phyloP scores from a whole-genome alignment of 2,329 filamentous ascomycete genomes.

The Diplodia seriata region DNA sequence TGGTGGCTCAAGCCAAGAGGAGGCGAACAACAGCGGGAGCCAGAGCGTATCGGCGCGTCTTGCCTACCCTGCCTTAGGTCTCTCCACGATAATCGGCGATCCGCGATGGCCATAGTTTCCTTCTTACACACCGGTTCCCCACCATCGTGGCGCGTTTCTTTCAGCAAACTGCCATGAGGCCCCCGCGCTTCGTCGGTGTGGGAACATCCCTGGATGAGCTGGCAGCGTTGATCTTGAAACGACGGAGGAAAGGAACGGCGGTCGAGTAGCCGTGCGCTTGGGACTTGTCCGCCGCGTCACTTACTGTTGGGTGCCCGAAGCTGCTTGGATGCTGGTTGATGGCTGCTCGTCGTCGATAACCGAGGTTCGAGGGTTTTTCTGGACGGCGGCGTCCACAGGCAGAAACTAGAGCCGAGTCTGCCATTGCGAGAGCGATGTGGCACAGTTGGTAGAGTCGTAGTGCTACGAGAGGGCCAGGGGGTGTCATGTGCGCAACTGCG shows the following conservation, averaged over 20 bases:
- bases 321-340: background rate
- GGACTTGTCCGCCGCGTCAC: background rate
- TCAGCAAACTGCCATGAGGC: background rate
- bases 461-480: background rate
- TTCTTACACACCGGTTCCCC: background rate
- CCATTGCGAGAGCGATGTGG: background rate
- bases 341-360: background rate
- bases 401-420: background rate
- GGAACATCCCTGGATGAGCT: background rate
- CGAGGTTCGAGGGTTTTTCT: background rate
- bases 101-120: background rate
- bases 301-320: background rate
- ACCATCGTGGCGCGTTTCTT: background rate
- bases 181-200: background rate
- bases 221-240: background rate
- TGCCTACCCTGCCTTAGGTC: background rate
- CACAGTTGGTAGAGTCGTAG: background rate
- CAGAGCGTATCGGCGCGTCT: background rate
- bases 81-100: conserved; percentile 2
- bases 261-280: background rate
- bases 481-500: background rate
- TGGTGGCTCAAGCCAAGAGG: background rate
- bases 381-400: background rate
- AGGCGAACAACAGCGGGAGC: background rate
- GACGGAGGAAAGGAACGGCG: background rate